Percentiles rank a stretch among this genome's conserved stretches.
phyloP scores from a whole-genome alignment of 106 monocot genomes.

The Hemerocallis citrina region DNA sequence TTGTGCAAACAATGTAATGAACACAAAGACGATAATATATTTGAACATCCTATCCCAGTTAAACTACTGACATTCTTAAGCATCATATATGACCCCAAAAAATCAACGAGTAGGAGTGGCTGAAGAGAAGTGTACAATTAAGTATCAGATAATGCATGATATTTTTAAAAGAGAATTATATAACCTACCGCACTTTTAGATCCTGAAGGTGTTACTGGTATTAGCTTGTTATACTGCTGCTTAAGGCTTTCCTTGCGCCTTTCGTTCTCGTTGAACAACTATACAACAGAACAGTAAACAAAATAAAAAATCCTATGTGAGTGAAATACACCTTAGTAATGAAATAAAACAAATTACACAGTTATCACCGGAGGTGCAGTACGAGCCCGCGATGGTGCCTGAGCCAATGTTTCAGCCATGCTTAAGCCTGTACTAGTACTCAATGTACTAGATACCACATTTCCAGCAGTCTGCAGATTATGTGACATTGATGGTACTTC shows the following conservation, averaged over 20 bases:
- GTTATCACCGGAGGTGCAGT: conserved; percentile 32
- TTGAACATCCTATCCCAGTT: too few relatives aligned
- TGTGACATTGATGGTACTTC: conserved; percentile 22
- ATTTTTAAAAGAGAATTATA: neutral
- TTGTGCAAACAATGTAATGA: too few relatives aligned
- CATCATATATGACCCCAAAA: too few relatives aligned
- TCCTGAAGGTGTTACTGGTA: conserved; percentile 9
- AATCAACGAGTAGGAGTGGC: too few relatives aligned
- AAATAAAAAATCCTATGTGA: neutral
- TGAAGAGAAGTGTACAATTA: too few relatives aligned
- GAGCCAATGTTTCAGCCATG: conserved; percentile 68
- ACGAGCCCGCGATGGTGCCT: conserved; percentile 36
- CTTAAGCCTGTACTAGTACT: conserved; percentile 34
- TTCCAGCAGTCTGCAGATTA: conserved; percentile 13
- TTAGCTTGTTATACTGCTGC: conserved; percentile 10
- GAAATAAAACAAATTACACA: neutral
- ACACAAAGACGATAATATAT: too few relatives aligned
- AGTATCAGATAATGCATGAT: neutral
- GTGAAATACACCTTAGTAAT: neutral
- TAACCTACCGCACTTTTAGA: neutral
- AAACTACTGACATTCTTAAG: too few relatives aligned
- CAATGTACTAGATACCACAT: conserved; percentile 1
- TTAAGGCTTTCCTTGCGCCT: conserved; percentile 9
- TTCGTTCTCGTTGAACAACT: conserved; percentile 5
- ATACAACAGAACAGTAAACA: neutral